These are phyloP conservation scores for Adenanthera pavonina DNA, from an alignment of 306 rosid genomes.

Conservation along the genomic window DNA sequence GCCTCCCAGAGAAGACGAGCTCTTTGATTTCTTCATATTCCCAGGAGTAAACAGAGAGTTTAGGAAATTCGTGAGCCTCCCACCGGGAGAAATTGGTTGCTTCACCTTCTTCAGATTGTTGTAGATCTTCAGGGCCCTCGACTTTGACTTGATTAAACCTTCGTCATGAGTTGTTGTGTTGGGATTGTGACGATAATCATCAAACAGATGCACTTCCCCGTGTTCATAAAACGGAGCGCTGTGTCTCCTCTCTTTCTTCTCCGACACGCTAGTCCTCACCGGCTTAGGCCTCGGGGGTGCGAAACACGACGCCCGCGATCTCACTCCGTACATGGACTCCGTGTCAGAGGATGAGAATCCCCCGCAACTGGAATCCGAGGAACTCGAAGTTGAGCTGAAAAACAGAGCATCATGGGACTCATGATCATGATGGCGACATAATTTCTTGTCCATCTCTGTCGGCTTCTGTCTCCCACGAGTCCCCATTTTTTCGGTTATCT, in stretches of 20 bases:
- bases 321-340: conserved; percentile 60
- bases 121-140: conserved; percentile 80
- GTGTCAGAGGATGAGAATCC: conserved; percentile 85
- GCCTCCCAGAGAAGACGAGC: conserved; percentile 27
- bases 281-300: conserved; percentile 63
- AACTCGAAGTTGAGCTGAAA: conserved; percentile 75
- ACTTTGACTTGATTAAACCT: conserved; percentile 64
- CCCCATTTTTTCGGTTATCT: conserved; percentile 33
- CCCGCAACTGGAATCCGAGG: conserved; percentile 87
- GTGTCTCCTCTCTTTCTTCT: conserved; percentile 46
- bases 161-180: conserved; percentile 35
- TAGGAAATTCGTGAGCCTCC: conserved; percentile 66
- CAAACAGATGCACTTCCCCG: conserved; percentile 30
- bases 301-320: conserved; percentile 55
- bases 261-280: conserved; percentile 50
- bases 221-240: conserved; percentile 36
- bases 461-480: conserved; percentile 24
- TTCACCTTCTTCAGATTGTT: conserved; percentile 84
- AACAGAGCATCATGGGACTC: conserved; percentile 57
- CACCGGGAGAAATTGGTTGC: conserved; percentile 90
- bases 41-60: conserved; percentile 66
- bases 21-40: conserved; percentile 44
- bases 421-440: conserved; percentile 35
- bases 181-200: conserved; percentile 29
- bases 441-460: conserved; percentile 43